These are phyloP conservation scores for Solanum hybrid DNA, from an alignment of 305 asterid genomes.

Conservation along the genomic window DNA sequence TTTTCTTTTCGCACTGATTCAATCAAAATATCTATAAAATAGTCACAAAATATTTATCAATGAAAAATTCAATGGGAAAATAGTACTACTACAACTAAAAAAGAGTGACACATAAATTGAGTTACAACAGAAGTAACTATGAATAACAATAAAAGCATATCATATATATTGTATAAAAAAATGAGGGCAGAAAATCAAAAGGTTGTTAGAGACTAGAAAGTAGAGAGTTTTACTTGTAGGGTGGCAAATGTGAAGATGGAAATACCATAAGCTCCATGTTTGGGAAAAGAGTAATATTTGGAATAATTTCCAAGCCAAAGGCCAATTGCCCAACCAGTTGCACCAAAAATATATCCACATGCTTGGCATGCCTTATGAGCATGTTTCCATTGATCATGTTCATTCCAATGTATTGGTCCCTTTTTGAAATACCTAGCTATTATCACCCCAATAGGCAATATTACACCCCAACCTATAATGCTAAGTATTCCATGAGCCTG, in stretches of 20 bases:
- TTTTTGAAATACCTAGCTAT: slow-evolving; percentile 32
- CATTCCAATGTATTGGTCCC: slow-evolving; percentile 13
- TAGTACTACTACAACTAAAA: background rate
- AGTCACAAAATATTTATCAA: too few relatives aligned
- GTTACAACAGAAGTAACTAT: background rate
- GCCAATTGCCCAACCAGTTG: slow-evolving; percentile 37
- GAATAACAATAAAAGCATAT: background rate
- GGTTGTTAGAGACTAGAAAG: background rate
- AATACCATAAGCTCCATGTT: slow-evolving; percentile 27
- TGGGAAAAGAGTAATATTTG: slow-evolving; percentile 21
- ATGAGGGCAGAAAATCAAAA: background rate
- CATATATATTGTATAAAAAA: too few relatives aligned
- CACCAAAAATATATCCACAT: slow-evolving; percentile 34
- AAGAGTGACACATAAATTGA: background rate
- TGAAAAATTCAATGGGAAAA: background rate
- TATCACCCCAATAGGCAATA: slow-evolving; percentile 45
- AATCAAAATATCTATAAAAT: too few relatives aligned
- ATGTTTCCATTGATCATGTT: slow-evolving; percentile 14
- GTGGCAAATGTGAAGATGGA: slow-evolving; percentile 41
- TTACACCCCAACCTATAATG: slow-evolving; percentile 51
- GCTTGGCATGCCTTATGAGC: slow-evolving; percentile 34
- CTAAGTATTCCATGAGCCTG: slow-evolving; percentile 52
- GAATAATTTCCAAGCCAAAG: slow-evolving; percentile 38
- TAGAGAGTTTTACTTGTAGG: slow-evolving; percentile 28
- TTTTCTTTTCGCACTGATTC: background rate